Evolutionary conservation across 2,329 filamentous ascomycete species (phyloP), one percentile per base, ranked within the genome.

Genomic region (Mycosphaerella arachidis): DNA sequence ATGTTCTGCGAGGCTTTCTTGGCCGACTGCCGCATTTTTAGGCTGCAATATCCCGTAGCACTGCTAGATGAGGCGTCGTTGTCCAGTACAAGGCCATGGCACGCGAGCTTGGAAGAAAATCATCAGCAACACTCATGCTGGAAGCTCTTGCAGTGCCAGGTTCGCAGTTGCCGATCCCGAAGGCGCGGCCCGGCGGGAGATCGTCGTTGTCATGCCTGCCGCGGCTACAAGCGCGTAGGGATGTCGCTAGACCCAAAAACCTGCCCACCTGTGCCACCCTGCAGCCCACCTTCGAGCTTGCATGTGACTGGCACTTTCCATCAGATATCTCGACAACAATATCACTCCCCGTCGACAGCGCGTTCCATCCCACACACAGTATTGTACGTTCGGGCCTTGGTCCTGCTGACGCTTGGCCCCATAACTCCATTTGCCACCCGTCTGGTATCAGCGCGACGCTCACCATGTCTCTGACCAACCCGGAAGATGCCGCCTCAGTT

Each of bases 401-500:
- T 48, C 31, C 30, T 20, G n/a, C 2, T 30, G 12, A 7, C 50
- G 50, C 50, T 33, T 53, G 50, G 24, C 24, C 24, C 24, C 20
- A 20, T 16, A 13, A 53, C 10, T 1, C 6, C 43, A 6, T 43
- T 20, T 35, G 29, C 45, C 40, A 45, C 29, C 37, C 6, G 9
- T 55, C 37, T n/a, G 10, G 20, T 30, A 6, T 6, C 16, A 31
- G 20, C 46, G 20, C 3, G 29, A 4, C 40, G 3, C 40, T 43
- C 40, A 40, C 9, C 10, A 62, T 66, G 60, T 59, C 54, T 58
- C 53, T 83, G 76, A 75, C 79, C 16, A 73, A 75, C 46, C 75
- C 80, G 45, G 85, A 87, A 66, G 85, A 87, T 72, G 83, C 84
- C 52, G 84, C 87, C 58, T 80, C 88, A 65, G 86, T 92, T 70